These are phyloP conservation scores for Aspergillus costaricaensis DNA, from an alignment of 2,329 filamentous ascomycete genomes.

Conservation along the genomic window DNA sequence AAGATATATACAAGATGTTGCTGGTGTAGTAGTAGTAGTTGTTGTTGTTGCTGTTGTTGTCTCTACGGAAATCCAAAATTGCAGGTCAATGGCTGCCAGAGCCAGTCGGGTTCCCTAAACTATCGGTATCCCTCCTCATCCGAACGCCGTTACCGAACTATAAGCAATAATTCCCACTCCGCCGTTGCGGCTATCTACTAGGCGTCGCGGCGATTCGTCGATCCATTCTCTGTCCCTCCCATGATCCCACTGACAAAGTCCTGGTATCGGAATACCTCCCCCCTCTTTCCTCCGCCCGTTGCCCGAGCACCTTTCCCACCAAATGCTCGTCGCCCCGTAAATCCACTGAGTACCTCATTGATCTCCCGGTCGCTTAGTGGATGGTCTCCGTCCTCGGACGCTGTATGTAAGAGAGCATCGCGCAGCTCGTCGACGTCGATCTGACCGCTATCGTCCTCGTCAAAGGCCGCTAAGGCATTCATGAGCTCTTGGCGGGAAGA, in stretches of 20 bases:
- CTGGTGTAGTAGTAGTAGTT: no score
- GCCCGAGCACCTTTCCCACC: constrained; percentile 54
- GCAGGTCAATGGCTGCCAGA: constrained; percentile 1
- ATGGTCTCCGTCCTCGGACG: constrained; percentile 69
- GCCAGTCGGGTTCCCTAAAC: not conserved
- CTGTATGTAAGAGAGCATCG: constrained; percentile 79
- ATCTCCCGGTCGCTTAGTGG: constrained; percentile 72
- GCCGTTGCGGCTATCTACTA: constrained; percentile 4
- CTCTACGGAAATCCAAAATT: no score
- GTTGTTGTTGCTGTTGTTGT: no score
- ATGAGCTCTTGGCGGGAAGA: constrained; percentile 78
- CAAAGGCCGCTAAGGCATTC: constrained; percentile 91
- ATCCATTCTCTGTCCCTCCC: constrained; percentile 50
- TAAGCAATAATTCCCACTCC: not conserved
- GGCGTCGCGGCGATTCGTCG: constrained; percentile 25
- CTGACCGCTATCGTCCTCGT: constrained; percentile 92
- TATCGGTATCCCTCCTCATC: constrained; percentile 1
- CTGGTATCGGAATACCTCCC: constrained; percentile 89
- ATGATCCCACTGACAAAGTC: constrained; percentile 79
- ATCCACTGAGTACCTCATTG: constrained; percentile 83
- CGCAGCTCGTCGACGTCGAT: constrained; percentile 80
- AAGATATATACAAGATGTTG: no score
- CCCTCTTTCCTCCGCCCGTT: constrained; percentile 62
- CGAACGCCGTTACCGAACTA: constrained; percentile 1
- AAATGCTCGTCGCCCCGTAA: constrained; percentile 81